Evolutionary conservation across 2,329 filamentous ascomycete species (phyloP).

Genomic region (Zymoseptoria brevis): DNA sequence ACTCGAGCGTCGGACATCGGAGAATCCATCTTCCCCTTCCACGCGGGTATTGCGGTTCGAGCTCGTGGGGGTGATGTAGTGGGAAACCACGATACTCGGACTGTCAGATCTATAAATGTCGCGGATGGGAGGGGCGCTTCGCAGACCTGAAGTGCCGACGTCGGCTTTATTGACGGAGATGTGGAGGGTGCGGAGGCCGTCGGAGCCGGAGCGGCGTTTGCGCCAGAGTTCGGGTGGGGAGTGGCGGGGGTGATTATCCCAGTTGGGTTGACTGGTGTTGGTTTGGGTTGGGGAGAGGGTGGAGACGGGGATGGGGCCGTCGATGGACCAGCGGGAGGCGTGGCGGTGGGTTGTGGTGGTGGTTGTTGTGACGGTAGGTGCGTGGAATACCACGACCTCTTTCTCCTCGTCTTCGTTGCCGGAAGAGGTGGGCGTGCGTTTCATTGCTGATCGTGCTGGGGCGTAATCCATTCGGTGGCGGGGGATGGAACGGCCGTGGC

Average conservation of each 20-base stretch:
- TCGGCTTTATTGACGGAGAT: background rate
- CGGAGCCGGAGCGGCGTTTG: background rate
- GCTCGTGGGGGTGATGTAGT: constrained; percentile 26
- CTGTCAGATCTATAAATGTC: background rate
- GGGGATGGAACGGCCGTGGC: background rate
- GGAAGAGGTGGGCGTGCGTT: background rate
- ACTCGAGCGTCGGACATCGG: background rate
- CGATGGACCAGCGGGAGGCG: background rate
- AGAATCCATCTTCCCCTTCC: background rate
- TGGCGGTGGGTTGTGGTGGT: background rate
- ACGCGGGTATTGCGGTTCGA: background rate
- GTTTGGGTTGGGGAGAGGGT: background rate
- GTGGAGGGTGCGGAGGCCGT: background rate
- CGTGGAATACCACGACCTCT: background rate
- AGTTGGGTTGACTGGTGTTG: background rate
- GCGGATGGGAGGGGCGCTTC: background rate
- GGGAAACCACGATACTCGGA: constrained; percentile 28
- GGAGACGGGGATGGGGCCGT: background rate
- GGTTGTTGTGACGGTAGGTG: background rate
- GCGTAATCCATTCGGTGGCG: background rate
- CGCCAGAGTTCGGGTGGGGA: background rate
- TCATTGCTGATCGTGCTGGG: background rate
- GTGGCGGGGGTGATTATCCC: background rate
- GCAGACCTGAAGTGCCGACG: background rate
- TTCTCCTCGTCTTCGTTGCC: background rate